A percentile compares a stretch with the other conserved stretches of the same genome.
phyloP scores from a whole-genome alignment of 768 basidiomycete species.

The Favolaschia claudopus region DNA sequence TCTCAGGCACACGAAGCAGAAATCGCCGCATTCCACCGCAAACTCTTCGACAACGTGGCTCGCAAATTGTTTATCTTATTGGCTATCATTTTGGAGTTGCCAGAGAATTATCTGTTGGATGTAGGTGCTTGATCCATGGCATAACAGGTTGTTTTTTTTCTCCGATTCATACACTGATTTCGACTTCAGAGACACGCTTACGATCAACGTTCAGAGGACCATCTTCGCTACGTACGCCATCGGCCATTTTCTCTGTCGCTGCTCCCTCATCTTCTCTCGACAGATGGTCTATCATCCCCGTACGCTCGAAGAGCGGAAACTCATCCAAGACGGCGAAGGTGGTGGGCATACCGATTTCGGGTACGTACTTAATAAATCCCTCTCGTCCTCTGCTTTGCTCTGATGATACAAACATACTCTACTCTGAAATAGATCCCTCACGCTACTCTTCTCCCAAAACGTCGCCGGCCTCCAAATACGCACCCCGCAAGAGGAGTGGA shows the following conservation, averaged over 20 bases:
- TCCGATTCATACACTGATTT: not conserved
- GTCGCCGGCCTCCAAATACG: conserved; percentile 47
- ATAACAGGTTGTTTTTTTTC: not conserved
- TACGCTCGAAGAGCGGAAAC: conserved; percentile 46
- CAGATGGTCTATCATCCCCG: conserved; percentile 49
- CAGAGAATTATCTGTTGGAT: conserved; percentile 52
- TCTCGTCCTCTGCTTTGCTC: not conserved
- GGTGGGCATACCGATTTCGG: conserved; percentile 50
- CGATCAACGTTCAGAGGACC: conserved; percentile 40
- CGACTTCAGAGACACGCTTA: conserved; percentile 45
- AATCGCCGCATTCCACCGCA: conserved; percentile 38
- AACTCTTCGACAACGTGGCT: conserved; percentile 40
- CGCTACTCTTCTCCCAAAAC: conserved; percentile 45
- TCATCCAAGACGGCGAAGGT: conserved; percentile 51
- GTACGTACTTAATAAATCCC: conserved; percentile 26
- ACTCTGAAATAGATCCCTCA: conserved; percentile 38
- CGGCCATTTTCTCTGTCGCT: not conserved
- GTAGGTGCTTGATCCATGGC: conserved; percentile 1
- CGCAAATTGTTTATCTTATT: conserved; percentile 39
- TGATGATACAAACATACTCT: not conserved
- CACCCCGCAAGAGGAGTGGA: conserved; percentile 42
- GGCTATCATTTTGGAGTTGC: conserved; percentile 54
- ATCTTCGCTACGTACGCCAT: conserved; percentile 39
- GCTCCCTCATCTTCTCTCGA: not conserved
- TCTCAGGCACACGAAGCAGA: conserved; percentile 33